These are phyloP conservation scores for Cetraspora pellucida DNA, from an alignment of 192 early-diverging fungal species.

Conservation along the genomic window DNA sequence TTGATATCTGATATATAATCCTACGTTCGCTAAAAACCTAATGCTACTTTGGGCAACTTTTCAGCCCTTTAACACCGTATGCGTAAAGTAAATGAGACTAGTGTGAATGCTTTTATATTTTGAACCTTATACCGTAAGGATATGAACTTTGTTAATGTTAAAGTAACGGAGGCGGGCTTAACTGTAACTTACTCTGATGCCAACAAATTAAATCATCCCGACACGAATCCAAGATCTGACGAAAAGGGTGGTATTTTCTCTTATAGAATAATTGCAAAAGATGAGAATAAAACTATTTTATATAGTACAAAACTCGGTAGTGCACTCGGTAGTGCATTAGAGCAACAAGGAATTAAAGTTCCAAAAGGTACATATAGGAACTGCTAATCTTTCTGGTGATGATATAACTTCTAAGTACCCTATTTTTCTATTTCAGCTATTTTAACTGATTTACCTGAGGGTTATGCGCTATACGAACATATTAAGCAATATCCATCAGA, in stretches of 20 bases:
- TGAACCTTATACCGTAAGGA: background rate
- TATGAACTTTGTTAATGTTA: slow-evolving; percentile 1
- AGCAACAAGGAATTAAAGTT: background rate
- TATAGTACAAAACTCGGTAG: background rate
- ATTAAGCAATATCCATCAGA: background rate
- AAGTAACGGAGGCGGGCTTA: background rate
- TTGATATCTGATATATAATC: no score
- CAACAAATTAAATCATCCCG: background rate
- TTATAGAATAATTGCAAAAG: background rate
- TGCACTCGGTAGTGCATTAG: background rate
- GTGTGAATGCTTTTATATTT: no score
- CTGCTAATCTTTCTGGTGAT: background rate
- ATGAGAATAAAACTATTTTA: background rate
- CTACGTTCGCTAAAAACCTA: no score
- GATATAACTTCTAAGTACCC: background rate
- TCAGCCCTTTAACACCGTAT: no score
- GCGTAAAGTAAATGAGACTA: no score
- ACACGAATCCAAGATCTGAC: background rate
- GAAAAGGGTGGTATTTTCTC: background rate
- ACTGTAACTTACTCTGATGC: background rate
- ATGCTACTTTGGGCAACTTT: no score
- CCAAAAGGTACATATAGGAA: background rate
- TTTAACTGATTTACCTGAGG: slow-evolving; percentile 15
- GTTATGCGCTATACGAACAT: background rate
- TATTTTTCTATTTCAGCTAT: background rate